Base-by-base conservation (phyloP, 345 rosid genomes). In the Citrus unshiu region DNA sequence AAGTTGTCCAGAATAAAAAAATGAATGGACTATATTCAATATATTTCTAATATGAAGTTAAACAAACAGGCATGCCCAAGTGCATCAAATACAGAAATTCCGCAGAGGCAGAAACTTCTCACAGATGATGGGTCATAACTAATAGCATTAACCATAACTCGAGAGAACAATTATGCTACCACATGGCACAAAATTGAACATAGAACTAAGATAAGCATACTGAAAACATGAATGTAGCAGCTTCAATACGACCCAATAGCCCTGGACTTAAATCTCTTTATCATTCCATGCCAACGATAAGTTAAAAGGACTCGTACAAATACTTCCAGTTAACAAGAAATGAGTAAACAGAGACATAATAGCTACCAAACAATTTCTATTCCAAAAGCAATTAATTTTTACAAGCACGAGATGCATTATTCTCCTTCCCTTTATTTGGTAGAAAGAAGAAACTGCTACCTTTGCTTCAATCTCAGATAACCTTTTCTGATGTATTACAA, bases 401-500 rank as follows among this genome's bases (percentile, higher is more conserved):
- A 61, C 25, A 74, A 74, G n/a, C 65, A 56, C 9, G 6, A 32
- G 29, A 14, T 61, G 7, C 27, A n/a, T 49, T 14, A 25, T 60
- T 22, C n/a, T 3, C 22, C 40, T 21, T 30, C 40, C 54, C 43
- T 32, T 78, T 60, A 24, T 60, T 59, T 24, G 27, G 32, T 46
- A 64, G 30, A 73, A 43, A 30, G 29, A 61, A 54, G 49, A 60
- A 54, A 40, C 2, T 1, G 14, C 4, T 84, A 94, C 98, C 99
- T 90, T 90, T 22, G 91, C 86, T 76, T 94, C 98, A 70, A 94
- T 87, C 67, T 90, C 95, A 68, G 93, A 89, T 74, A 94, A 86
- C 79, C 77, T 86, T 81, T 86, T 91, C 70, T 93, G 91, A 84
- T 93, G 98, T 62, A 76, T 74, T 81, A 81, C 74, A 77, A 96